phyloP scores from a whole-genome alignment of 2,329 filamentous ascomycete genomes.

The Hypoxylon rubiginosum region DNA sequence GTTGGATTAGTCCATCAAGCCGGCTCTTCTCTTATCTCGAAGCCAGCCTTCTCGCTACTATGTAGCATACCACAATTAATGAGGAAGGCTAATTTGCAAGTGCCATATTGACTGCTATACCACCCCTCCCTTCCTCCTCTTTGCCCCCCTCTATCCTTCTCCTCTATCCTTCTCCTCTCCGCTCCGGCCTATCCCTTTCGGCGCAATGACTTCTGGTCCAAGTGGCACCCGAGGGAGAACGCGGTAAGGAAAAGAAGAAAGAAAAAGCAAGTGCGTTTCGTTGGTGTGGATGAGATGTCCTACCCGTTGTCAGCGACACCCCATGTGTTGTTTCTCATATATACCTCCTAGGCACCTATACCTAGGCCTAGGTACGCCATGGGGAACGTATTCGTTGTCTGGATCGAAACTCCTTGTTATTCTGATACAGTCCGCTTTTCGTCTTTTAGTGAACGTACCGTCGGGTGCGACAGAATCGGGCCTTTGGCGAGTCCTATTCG shows the following conservation, averaged over 20 bases:
- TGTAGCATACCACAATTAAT: constrained; percentile 28
- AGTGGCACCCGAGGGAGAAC: constrained; percentile 29
- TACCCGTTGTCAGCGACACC: constrained; percentile 33
- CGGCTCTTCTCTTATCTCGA: constrained; percentile 29
- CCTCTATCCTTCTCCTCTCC: constrained; percentile 25
- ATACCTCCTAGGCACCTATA: neutral
- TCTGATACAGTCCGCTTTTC: constrained; percentile 18
- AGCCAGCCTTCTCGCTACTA: constrained; percentile 32
- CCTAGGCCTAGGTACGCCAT: constrained; percentile 4
- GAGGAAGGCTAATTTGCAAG: constrained; percentile 38
- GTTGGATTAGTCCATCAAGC: constrained; percentile 31
- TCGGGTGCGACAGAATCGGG: constrained; percentile 25
- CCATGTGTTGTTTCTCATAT: constrained; percentile 30
- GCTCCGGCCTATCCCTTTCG: constrained; percentile 28
- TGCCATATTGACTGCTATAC: constrained; percentile 34
- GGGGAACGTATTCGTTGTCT: constrained; percentile 17
- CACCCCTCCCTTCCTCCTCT: constrained; percentile 22
- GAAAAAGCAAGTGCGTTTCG: constrained; percentile 34
- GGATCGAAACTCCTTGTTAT: constrained; percentile 13
- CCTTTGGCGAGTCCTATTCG: constrained; percentile 28
- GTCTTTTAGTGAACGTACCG: constrained; percentile 15
- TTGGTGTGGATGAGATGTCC: constrained; percentile 33
- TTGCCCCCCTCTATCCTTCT: no score
- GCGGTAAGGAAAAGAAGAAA: constrained; percentile 15
- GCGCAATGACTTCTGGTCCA: constrained; percentile 24